A percentile compares a stretch with the other conserved stretches of the same genome.
Evolutionary conservation across 2,329 filamentous ascomycete species (phyloP).

Genomic region (Penicillium decumbens): DNA sequence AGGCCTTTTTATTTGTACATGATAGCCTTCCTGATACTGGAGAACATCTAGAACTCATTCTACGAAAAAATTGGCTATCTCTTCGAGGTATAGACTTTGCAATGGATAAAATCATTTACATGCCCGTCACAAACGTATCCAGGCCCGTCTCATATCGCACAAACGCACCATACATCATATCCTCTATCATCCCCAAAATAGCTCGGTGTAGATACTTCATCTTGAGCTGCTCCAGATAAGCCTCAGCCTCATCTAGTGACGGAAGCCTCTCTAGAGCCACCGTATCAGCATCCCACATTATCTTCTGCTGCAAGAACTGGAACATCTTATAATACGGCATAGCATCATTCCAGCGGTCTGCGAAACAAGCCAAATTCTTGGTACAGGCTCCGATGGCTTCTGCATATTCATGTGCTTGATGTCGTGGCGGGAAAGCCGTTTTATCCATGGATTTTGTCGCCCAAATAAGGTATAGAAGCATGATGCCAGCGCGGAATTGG

Average conservation of each 20-base stretch:
- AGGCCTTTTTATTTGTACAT: no score
- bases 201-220: slow-evolving; percentile 24
- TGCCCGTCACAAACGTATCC: slow-evolving; percentile 8
- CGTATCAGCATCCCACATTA: slow-evolving; percentile 1
- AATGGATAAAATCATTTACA: background rate
- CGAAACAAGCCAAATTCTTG: slow-evolving; percentile 21
- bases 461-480: slow-evolving; percentile 28
- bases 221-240: slow-evolving; percentile 20
- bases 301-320: slow-evolving; percentile 18
- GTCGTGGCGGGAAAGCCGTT: background rate
- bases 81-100: no score
- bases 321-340: slow-evolving; percentile 21
- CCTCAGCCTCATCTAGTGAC: slow-evolving; percentile 13
- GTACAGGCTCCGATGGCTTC: slow-evolving; percentile 21
- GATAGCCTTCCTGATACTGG: no score
- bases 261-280: background rate
- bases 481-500: slow-evolving; percentile 26
- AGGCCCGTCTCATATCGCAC: slow-evolving; percentile 6
- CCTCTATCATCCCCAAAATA: slow-evolving; percentile 27
- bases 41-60: no score
- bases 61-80: no score
- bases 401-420: slow-evolving; percentile 10
- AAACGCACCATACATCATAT: slow-evolving; percentile 21
- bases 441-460: slow-evolving; percentile 11
- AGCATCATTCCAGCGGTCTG: slow-evolving; percentile 24